Percentiles rank a stretch among this genome's conserved stretches.
Evolutionary conservation across 192 early-diverging fungal genomes (phyloP).

Genomic region (Coemansia sp.): DNA sequence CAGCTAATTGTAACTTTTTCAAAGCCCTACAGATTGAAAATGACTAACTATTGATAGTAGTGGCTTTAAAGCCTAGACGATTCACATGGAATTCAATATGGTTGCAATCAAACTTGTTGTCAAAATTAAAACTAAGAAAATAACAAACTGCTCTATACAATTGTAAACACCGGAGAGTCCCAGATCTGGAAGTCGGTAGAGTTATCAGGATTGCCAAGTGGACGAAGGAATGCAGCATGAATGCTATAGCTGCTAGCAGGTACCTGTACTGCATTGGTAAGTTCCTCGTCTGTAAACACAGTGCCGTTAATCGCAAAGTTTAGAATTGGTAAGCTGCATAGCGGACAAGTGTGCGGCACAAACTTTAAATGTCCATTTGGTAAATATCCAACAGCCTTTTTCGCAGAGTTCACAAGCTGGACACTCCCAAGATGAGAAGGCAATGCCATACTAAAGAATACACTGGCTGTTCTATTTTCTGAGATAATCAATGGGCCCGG

Average conservation of each 20-base stretch:
- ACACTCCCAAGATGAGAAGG: constrained; percentile 26
- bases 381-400: constrained; percentile 28
- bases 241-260: constrained; percentile 44
- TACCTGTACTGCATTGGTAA: background rate
- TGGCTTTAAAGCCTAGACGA: too few relatives aligned
- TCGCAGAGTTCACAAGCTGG: constrained; percentile 20
- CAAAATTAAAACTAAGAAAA: background rate
- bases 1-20: too few relatives aligned
- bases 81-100: background rate
- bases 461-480: background rate
- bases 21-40: too few relatives aligned
- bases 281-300: constrained; percentile 25
- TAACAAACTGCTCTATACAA: background rate
- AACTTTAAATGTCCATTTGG: constrained; percentile 27
- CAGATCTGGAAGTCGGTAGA: constrained; percentile 44
- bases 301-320: background rate
- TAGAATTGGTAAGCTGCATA: background rate
- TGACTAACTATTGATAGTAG: too few relatives aligned
- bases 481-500: constrained; percentile 18
- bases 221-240: constrained; percentile 31
- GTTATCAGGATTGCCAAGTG: constrained; percentile 37
- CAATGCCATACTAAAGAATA: constrained; percentile 21
- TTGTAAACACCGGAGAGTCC: constrained; percentile 34
- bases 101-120: background rate
- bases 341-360: constrained; percentile 19